Base-by-base conservation (phyloP, 768 basidiomycete species). In the Gloeopeniophorella convolvens region DNA sequence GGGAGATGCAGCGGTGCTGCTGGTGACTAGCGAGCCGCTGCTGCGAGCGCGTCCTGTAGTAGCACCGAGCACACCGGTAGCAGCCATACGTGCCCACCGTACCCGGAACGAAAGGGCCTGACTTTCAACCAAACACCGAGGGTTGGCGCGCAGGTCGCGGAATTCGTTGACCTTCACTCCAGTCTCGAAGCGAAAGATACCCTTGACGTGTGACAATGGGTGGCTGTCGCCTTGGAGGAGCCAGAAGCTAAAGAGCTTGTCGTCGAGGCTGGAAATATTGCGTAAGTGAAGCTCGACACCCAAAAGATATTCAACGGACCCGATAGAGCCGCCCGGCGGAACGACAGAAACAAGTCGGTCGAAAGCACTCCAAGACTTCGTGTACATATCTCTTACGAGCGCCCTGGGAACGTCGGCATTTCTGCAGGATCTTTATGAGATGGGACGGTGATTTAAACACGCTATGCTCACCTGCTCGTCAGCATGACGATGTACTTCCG, bases 161-260 rank as follows among this genome's bases (percentile, higher is more conserved):
- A 91, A 92, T 64, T 92, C 89, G 56, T 80, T 83, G 43, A 90
- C 89, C 63, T 89, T 88, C 65, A 91, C 76, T 16, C 89, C 89
- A 0, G 83, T 89, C 65, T 92, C 89, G 66, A 92, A 91, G 16
- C 89, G 82, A 68, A 78, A 89, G 52, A 89, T 87, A 9, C 89
- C 89, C 62, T 90, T 89, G 50, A 87, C 84, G 36, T 85, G 84
- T 0, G 85, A 79, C 45, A 81, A 75, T 1, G 89, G 87, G 62
- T 76, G 82, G 42, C 76, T 76, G 58, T 91, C 89, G 20, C 78
- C 79, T 65, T 91, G 89, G 13, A 91, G 73, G 54, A 88, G 74
- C 85, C 87, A 92, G 72, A 90, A 92, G 51, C 84, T 84, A 67
- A 92, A 92, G 2, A 92, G 77, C 62, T 93, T 93, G 70, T 92